Conservation (phyloP, 1,284 basidiomycete species). For the Moesziomyces antarcticus region DNA sequence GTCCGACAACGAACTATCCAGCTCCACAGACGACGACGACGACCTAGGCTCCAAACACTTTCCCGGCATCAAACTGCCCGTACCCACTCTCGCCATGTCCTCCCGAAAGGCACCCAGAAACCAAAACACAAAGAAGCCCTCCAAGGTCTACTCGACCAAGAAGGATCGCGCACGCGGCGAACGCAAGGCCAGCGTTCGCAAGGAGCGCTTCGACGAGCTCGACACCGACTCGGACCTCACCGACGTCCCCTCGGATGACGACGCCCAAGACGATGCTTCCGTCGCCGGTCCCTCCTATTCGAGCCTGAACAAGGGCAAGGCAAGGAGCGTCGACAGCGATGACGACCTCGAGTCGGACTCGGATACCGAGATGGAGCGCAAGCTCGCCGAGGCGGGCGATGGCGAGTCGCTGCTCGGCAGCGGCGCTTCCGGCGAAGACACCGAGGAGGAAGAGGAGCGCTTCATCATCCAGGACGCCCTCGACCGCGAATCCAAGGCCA, state of each 20-base stretch:
- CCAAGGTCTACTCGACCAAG: conserved; percentile 40
- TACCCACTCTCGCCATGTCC: conserved; percentile 50
- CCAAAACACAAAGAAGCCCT: conserved; percentile 26
- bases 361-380: conserved; percentile 63
- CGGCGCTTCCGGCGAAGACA: conserved; percentile 59
- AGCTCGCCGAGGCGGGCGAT: conserved; percentile 63
- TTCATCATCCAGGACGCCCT: conserved; percentile 65
- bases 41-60: conserved; percentile 44
- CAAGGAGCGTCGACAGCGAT: conserved; percentile 41
- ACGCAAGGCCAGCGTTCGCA: conserved; percentile 58
- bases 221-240: conserved; percentile 52
- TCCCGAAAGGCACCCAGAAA: conserved; percentile 33
- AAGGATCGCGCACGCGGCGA: conserved; percentile 48
- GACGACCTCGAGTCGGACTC: conserved; percentile 45
- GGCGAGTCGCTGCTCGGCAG: conserved; percentile 66
- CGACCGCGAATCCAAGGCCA: conserved; percentile 36
- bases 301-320: conserved; percentile 39
- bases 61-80: conserved; percentile 52
- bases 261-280: conserved; percentile 11
- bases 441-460: conserved; percentile 61
- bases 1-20: conserved; percentile 41
- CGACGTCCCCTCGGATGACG: conserved; percentile 45
- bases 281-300: conserved; percentile 24
- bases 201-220: conserved; percentile 57
- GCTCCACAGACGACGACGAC: conserved; percentile 43